Conservation (phyloP, 768 basidiomycete species). For the Collybia sp. region DNA sequence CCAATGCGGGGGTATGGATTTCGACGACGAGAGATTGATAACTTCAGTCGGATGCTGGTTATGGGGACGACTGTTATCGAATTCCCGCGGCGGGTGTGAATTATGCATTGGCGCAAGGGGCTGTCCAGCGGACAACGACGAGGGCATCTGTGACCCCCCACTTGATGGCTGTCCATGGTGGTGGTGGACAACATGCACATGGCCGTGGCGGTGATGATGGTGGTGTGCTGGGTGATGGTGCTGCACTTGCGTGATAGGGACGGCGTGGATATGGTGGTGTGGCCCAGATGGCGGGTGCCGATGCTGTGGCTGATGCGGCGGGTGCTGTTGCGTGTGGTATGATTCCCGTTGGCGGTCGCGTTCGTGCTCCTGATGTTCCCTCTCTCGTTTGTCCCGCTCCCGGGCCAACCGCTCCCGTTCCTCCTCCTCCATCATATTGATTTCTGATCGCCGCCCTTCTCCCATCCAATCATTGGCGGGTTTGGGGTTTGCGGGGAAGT, state of each 20-base stretch:
- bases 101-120: conserved; percentile 9
- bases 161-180: conserved; percentile 34
- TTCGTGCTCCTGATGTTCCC: conserved; percentile 13
- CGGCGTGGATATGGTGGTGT: conserved; percentile 27
- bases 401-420: conserved; percentile 18
- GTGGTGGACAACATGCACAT: conserved; percentile 43
- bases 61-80: conserved; percentile 26
- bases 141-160: conserved; percentile 16
- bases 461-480: conserved; percentile 13
- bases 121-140: neutral
- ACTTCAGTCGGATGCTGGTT: conserved; percentile 44
- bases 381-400: conserved; percentile 18
- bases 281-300: conserved; percentile 24
- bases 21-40: conserved; percentile 42
- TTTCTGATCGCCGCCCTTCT: conserved; percentile 9
- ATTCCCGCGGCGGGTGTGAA: conserved; percentile 23
- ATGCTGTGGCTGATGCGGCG: conserved; percentile 23
- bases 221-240: conserved; percentile 36
- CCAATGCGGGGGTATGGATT: conserved; percentile 30
- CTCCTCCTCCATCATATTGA: conserved; percentile 10
- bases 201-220: conserved; percentile 35
- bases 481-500: conserved; percentile 27
- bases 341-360: conserved; percentile 22
- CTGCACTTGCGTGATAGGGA: conserved; percentile 21
- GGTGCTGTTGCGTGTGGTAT: conserved; percentile 28